These are phyloP conservation scores for Nicotiana benthamiana DNA, from an alignment of 257 asterid species.

Conservation along the genomic window DNA sequence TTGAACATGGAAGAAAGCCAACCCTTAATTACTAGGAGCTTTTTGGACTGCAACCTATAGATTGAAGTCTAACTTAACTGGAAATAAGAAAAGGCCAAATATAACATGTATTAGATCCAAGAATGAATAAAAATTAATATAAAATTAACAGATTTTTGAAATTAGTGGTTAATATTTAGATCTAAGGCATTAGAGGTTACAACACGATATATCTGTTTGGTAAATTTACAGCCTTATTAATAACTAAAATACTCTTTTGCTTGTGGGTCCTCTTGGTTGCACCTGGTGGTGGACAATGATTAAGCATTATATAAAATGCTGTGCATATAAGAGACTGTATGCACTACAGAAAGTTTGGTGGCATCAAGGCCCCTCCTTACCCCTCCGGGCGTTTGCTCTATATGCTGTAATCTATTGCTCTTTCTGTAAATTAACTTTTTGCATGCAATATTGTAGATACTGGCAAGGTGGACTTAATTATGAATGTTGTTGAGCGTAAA, in stretches of 20 bases:
- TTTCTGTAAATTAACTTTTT: not conserved
- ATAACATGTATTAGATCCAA: not conserved
- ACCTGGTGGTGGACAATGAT: not conserved
- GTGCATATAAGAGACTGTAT: not conserved
- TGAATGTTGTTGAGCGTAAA: slow-evolving; percentile 93
- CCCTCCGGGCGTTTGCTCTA: not conserved
- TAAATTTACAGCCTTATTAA: not conserved
- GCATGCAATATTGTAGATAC: slow-evolving; percentile 41
- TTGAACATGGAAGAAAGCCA: too few relatives aligned
- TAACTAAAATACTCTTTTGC: not conserved
- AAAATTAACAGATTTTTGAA: not conserved
- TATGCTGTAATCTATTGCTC: not conserved
- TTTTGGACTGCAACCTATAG: not conserved
- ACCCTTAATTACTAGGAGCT: too few relatives aligned
- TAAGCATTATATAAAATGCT: not conserved
- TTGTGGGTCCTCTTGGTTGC: not conserved
- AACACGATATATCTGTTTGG: not conserved
- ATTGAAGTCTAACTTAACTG: not conserved
- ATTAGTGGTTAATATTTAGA: not conserved
- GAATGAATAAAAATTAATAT: not conserved
- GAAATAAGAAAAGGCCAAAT: not conserved
- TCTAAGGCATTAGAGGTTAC: not conserved
- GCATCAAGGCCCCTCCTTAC: not conserved
- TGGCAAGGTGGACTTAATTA: slow-evolving; percentile 84
- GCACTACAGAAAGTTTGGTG: not conserved